Percentiles rank a stretch among this genome's conserved stretches.
phyloP scores from a whole-genome alignment of 805 yeast genomes.

The Zygosaccharomyces bisporus region DNA sequence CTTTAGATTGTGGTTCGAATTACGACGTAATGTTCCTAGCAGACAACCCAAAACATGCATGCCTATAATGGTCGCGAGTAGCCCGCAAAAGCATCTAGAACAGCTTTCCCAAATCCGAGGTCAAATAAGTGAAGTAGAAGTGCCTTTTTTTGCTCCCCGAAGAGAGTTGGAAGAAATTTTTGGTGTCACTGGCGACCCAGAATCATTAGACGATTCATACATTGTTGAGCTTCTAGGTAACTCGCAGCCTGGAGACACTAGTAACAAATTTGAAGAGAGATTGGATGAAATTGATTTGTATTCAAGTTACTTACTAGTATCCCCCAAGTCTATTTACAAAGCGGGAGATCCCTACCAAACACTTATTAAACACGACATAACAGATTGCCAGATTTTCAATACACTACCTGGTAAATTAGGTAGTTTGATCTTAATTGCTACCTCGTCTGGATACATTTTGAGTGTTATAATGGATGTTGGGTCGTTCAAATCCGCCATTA shows the following conservation, averaged over 20 bases:
- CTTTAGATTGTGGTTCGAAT: slow-evolving; percentile 6
- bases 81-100: not conserved
- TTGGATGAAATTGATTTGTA: not conserved
- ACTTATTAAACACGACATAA: slow-evolving; percentile 16
- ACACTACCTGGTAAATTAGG: slow-evolving; percentile 1
- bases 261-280: not conserved
- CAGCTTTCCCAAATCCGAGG: not conserved
- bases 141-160: slow-evolving; percentile 9
- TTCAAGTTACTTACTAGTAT: slow-evolving; percentile 14
- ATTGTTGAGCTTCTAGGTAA: slow-evolving; percentile 21
- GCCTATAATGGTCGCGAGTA: slow-evolving; percentile 2
- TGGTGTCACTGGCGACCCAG: slow-evolving; percentile 23
- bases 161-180: slow-evolving; percentile 8
- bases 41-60: slow-evolving; percentile 12
- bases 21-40: slow-evolving; percentile 6
- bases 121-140: not conserved
- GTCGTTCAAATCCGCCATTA: slow-evolving; percentile 6
- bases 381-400: slow-evolving; percentile 19
- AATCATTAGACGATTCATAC: slow-evolving; percentile 31
- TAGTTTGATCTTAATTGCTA: slow-evolving; percentile 18
- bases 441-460: slow-evolving; percentile 18
- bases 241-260: slow-evolving; percentile 1
- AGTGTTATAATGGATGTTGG: slow-evolving; percentile 13
- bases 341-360: slow-evolving; percentile 15
- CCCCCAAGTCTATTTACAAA: slow-evolving; percentile 16